Base-by-base conservation (phyloP, 345 rosid species). In the Citrus australasica region DNA sequence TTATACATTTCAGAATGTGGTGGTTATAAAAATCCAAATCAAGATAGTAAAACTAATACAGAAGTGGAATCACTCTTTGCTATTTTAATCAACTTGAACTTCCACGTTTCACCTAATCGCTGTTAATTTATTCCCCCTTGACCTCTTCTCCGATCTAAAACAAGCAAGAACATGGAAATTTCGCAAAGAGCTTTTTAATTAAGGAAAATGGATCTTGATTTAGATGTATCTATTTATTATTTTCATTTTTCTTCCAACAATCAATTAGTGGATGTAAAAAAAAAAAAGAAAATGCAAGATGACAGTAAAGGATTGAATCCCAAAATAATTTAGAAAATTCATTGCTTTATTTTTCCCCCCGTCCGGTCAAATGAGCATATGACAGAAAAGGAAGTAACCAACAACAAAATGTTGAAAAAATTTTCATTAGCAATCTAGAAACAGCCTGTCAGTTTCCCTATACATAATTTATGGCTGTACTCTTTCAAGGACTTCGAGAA, bases 341-440 rank as follows among this genome's bases (percentile, higher is more conserved):
- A 3, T 9, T 10, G 48, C 48, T 40, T 40, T 40, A 33, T 33
- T 33, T 33, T 38, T 38, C 0, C 40, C 40, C 40, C 7, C 7
- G 7, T 35, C 38, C 38, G 40, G 40, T 37, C 48, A 48, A 48
- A 58, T 73, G 59, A 48, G 58, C 61, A 69, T 22, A 67, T 25
- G 71, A 74, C 67, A 82, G 64, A 27, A 7, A 37, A 33, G 2
- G 37, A 62, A 37, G 63, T 74, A 62, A 65, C 70, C 64, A 38
- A 74, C 69, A 74, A 33, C 67, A 71, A 24, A 40, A 40, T 68
- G 78, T 78, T 78, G 62, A 69, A 10, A 40, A 74, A 5, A 33
- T 51, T 37, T 74, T 59, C 56, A 61, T 40, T 38, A 53, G 17
- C 77, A 38, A 65, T 69, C 60, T 48, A 77, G 58, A 19, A 67